A percentile compares a stretch with the other conserved stretches of the same genome.
Evolutionary conservation across 2,329 filamentous ascomycete genomes (phyloP).

Genomic region (Cryphonectria carpinicola): DNA sequence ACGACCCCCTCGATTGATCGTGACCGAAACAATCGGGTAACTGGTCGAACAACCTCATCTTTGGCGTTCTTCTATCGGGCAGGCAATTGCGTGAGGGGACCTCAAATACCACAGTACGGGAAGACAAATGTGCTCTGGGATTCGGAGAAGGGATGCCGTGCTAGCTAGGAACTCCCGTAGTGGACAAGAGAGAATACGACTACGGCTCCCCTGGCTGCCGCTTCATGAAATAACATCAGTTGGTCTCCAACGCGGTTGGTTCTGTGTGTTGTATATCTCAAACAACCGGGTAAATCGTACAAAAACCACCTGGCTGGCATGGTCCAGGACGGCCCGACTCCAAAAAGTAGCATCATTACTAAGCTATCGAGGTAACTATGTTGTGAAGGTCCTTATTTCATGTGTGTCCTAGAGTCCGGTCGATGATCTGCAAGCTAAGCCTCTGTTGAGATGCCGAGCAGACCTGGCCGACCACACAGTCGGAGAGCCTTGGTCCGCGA

Average conservation of each 20-base stretch:
- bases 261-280: background rate
- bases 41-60: slow-evolving; percentile 29
- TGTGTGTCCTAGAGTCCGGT: background rate
- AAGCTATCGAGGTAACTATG: background rate
- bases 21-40: slow-evolving; percentile 26
- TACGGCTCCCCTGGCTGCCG: slow-evolving; percentile 25
- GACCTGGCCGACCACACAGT: background rate
- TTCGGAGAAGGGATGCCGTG: slow-evolving; percentile 28
- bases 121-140: slow-evolving; percentile 19
- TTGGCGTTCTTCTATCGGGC: slow-evolving; percentile 30
- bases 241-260: background rate
- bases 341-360: background rate
- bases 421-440: background rate
- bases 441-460: background rate
- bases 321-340: background rate
- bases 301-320: background rate
- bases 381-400: background rate
- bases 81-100: slow-evolving; percentile 25
- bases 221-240: slow-evolving; percentile 19
- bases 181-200: slow-evolving; percentile 27
- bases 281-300: background rate
- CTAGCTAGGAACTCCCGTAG: slow-evolving; percentile 28
- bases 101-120: slow-evolving; percentile 20
- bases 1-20: slow-evolving; percentile 31
- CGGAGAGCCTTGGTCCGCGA: background rate